phyloP scores from a whole-genome alignment of 495 filamentous ascomycete genomes.

The Penicillium bovifimosum region DNA sequence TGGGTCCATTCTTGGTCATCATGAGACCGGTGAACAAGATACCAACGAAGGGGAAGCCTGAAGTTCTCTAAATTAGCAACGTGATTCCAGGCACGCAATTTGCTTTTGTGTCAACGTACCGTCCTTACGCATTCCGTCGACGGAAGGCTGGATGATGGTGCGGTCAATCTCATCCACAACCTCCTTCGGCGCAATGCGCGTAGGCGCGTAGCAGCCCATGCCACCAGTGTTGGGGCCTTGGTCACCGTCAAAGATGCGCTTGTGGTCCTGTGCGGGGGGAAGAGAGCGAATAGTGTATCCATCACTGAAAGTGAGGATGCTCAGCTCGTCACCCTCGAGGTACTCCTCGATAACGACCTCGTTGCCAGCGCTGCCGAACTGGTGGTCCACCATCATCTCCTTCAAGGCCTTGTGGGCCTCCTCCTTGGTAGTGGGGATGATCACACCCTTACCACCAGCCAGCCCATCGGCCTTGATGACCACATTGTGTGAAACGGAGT shows the following conservation, averaged over 20 bases:
- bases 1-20: conserved; percentile 84
- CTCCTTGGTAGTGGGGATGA: conserved; percentile 72
- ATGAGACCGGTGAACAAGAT: conserved; percentile 93
- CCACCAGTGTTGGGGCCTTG: conserved; percentile 92
- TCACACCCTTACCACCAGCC: conserved; percentile 88
- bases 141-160: conserved; percentile 81
- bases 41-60: conserved; percentile 69
- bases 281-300: conserved; percentile 78
- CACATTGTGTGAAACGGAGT: conserved; percentile 65
- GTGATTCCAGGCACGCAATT: background rate
- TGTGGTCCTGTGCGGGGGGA: conserved; percentile 95
- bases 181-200: conserved; percentile 69
- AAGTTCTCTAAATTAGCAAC: background rate
- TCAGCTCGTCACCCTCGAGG: conserved; percentile 85
- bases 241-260: conserved; percentile 87
- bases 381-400: conserved; percentile 83
- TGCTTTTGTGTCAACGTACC: conserved; percentile 36
- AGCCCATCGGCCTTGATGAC: conserved; percentile 87
- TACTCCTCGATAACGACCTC: conserved; percentile 97
- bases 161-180: conserved; percentile 72
- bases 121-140: conserved; percentile 82
- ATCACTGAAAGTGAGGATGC: conserved; percentile 85
- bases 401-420: conserved; percentile 78
- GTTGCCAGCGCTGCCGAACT: conserved; percentile 82
- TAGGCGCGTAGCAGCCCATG: conserved; percentile 96